Evolutionary conservation across 345 rosid genomes (phyloP).

Genomic region (Sonneratia caseolaris): DNA sequence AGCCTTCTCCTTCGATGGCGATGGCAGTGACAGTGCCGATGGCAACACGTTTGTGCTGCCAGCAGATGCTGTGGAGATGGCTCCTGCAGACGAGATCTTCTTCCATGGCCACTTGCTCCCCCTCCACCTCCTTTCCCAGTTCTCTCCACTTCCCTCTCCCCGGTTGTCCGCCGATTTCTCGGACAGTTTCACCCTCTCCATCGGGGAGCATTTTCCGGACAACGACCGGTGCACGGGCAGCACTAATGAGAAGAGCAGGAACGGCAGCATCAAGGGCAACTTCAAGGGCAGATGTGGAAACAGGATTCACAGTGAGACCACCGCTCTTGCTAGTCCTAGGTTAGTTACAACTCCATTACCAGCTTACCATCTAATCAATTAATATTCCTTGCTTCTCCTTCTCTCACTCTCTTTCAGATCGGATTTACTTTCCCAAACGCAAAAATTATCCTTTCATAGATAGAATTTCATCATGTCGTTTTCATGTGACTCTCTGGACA

Average conservation of each 20-base stretch:
- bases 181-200: constrained; percentile 51
- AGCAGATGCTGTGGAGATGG: constrained; percentile 56
- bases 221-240: constrained; percentile 16
- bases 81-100: constrained; percentile 96
- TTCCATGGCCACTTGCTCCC: constrained; percentile 32
- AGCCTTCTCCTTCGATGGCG: constrained; percentile 3
- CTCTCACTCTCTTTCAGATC: neutral
- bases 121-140: constrained; percentile 70
- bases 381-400: neutral
- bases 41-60: neutral
- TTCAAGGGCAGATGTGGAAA: neutral
- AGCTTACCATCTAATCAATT: neutral
- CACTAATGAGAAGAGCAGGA: neutral
- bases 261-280: neutral
- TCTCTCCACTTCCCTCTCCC: constrained; percentile 54
- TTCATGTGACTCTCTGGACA: too few relatives aligned
- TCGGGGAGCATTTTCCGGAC: constrained; percentile 10
- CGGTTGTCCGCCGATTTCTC: constrained; percentile 31
- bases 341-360: neutral
- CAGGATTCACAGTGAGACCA: neutral
- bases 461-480: too few relatives aligned
- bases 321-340: neutral
- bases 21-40: neutral
- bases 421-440: neutral
- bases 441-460: too few relatives aligned